These are phyloP conservation scores for Angomonas ambiguus DNA, from an alignment of 208 protist genomes.

Conservation along the genomic window DNA sequence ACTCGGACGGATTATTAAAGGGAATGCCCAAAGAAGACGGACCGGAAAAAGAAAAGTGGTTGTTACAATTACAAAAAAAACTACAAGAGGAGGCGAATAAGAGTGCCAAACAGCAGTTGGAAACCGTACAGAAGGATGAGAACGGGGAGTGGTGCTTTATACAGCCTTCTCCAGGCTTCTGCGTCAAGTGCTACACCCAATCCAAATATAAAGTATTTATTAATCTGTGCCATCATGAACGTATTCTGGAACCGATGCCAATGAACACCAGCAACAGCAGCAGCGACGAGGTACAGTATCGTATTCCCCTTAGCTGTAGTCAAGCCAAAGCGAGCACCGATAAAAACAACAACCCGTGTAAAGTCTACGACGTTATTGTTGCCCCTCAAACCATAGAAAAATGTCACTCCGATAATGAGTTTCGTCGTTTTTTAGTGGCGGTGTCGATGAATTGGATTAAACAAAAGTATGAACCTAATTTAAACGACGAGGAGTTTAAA, in stretches of 20 bases:
- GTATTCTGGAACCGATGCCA: conserved; percentile 84
- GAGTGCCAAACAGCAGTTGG: conserved; percentile 56
- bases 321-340: conserved; percentile 73
- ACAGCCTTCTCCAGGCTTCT: conserved; percentile 75
- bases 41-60: conserved; percentile 62
- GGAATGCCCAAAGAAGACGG: conserved; percentile 76
- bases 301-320: conserved; percentile 86
- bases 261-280: conserved; percentile 33
- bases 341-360: conserved; percentile 80
- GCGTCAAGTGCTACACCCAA: conserved; percentile 68
- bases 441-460: conserved; percentile 89
- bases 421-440: conserved; percentile 80
- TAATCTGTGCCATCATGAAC: conserved; percentile 83
- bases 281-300: conserved; percentile 66
- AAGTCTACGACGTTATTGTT: conserved; percentile 90
- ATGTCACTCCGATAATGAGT: conserved; percentile 71
- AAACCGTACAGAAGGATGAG: conserved; percentile 83
- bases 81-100: conserved; percentile 58
- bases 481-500: conserved; percentile 83
- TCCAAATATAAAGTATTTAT: conserved; percentile 85
- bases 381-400: conserved; percentile 74
- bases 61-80: conserved; percentile 61
- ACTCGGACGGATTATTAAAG: conserved; percentile 25
- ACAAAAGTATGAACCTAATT: conserved; percentile 86
- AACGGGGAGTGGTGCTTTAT: conserved; percentile 89